Base-by-base conservation (phyloP, 192 early-diverging fungal species). In the Backusella circina region DNA sequence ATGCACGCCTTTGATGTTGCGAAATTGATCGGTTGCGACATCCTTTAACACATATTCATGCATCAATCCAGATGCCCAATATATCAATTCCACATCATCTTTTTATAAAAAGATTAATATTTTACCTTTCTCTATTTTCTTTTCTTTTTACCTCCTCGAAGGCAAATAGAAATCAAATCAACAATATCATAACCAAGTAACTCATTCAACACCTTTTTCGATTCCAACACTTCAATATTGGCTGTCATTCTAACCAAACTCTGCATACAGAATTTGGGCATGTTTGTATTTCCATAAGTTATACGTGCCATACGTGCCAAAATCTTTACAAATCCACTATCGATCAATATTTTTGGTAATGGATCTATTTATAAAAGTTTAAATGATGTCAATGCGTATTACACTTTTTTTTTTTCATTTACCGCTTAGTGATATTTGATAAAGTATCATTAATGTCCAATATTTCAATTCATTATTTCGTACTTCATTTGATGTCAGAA, bases 241-340 rank as follows among this genome's bases (percentile, higher is more conserved):
- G 88, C 84, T 8, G 94, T 74, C 35, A 95, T 71, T 35, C 94
- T 82, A 16, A 95, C 93, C 47, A 95, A 75, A 38, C 89, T 84
- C 72, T 95, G 92, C 73, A 95, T 78, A 78, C 92, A 95, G 10
- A 92, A 85, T 68, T 93, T 93, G 54, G 94, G 94, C 91, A 94
- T 92, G 61, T 88, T 94, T 8, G 90, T 88, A 71, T 94, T 95
- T 9, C 93, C 93, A 79, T 93, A 95, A 6, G 91, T 92, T n/a
- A 89, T 78, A 8, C 93, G 80, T 0, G 92, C 85, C 89, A 95
- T 88, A 36, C 79, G 76, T 0, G 89, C 91, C 35, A 95, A 69
- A 9, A 92, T 73, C 18, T 75, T 76, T 65, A 95, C 83, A 50
- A 93, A 82, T 0, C 85, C 90, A 23, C 77, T 76, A 10, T 74